Conservation (phyloP, 2,329 filamentous ascomycete genomes). For the Aspergillus bombycis region DNA sequence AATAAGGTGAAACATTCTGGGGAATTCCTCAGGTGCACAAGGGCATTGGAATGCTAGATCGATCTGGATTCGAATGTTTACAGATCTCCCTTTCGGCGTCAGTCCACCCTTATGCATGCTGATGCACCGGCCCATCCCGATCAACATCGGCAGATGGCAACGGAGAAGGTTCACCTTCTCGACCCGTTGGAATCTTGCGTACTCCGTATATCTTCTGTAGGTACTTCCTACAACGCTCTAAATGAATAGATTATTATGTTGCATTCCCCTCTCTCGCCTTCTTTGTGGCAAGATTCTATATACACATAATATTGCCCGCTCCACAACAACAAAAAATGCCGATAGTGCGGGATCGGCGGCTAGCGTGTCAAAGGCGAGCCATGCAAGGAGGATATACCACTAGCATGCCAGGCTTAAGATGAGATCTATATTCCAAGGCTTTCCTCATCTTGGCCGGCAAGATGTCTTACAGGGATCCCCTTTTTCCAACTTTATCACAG, state of each 20-base stretch:
- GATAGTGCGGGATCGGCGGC: not conserved
- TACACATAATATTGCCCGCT: not conserved
- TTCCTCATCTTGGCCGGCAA: not conserved
- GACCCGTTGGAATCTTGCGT: not conserved
- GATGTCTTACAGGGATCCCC: not conserved
- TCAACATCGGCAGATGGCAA: not conserved
- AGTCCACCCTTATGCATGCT: constrained; percentile 4
- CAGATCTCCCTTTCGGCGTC: not conserved
- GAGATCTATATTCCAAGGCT: not conserved
- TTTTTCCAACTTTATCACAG: not conserved
- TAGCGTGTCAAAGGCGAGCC: not conserved
- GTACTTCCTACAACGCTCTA: not conserved
- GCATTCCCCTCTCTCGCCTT: not conserved
- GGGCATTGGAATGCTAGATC: not conserved
- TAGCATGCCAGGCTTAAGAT: not conserved
- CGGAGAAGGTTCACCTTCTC: not conserved
- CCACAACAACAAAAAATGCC: not conserved
- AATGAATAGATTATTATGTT: not conserved
- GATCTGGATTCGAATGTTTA: not conserved
- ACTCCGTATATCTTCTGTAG: not conserved
- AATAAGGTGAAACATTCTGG: not conserved
- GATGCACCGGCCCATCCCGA: constrained; percentile 4
- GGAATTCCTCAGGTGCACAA: not conserved
- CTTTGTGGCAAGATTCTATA: not conserved
- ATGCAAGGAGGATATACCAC: not conserved